Base-by-base conservation (phyloP, 192 early-diverging fungal genomes). In the Backusella luteola region DNA sequence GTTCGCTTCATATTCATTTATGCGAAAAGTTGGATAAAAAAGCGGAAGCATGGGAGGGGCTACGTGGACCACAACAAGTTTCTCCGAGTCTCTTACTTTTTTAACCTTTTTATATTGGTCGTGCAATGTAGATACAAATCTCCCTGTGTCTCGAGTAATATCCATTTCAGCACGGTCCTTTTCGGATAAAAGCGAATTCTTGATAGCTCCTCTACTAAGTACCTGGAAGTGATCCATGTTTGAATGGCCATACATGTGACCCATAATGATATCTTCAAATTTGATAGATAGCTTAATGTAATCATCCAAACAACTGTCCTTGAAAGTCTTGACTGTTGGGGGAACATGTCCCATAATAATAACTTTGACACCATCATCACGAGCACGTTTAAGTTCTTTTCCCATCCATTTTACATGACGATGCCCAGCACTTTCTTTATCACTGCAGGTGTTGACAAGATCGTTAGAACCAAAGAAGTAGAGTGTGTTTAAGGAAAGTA, bases 391-490 rank as follows among this genome's bases (percentile, higher is more conserved):
- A 15, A 93, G 77, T 75, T 90, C 83, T 34, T 86, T 84, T 34
- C 87, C 82, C n/a, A 94, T 80, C 92, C 93, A 94, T 9, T 85
- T 87, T 35, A 93, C 83, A 75, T 94, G 89, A 21, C 76, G 83
- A 17, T 85, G 81, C 0, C 93, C 93, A 0, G 92, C 91, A 46
- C 91, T 87, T 34, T 85, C 83, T 3, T 84, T 26, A 0, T 71
- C 81, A 23, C 74, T 70, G 69, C 93, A 94, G 2, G 90, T 90
- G 73, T 90, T 87, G 3, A 91, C 91, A 6, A 85, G 88, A 32
- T 89, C 84, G 59, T 94, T 94, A 35, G 89, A 86, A 29, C 86
- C 84, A 71, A 87, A 93, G 79, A 93, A 94, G 71, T 93, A 94
- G 6, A 93, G 81, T 0, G 92, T 91, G 79, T 94, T 93, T 26